phyloP scores from a whole-genome alignment of 306 rosid genomes.

The Notholithocarpus densiflorus region DNA sequence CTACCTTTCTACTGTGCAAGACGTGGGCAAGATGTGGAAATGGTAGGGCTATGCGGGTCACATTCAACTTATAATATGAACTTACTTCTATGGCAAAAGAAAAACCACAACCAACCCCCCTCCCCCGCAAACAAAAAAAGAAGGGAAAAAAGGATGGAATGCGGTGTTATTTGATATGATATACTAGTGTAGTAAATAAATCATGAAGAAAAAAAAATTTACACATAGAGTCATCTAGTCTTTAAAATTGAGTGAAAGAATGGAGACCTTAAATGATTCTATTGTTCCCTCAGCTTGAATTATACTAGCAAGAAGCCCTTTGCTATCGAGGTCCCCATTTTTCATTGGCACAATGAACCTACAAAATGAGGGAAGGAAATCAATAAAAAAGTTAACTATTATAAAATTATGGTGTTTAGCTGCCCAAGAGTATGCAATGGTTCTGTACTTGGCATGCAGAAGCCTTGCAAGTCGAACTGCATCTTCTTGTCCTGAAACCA shows the following conservation, averaged over 20 bases:
- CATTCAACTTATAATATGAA: neutral
- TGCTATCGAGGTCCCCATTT: slow-evolving; percentile 86
- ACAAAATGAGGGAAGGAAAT: slow-evolving; percentile 12
- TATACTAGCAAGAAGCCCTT: slow-evolving; percentile 74
- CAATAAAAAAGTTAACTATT: neutral
- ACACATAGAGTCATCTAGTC: neutral
- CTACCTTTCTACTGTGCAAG: neutral
- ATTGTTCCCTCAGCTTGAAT: slow-evolving; percentile 66
- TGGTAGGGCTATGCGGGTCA: neutral
- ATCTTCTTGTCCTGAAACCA: slow-evolving; percentile 96
- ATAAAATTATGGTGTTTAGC: neutral
- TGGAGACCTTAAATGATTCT: slow-evolving; percentile 77
- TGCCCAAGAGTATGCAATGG: neutral
- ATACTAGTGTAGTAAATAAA: no score
- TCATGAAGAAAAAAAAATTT: neutral
- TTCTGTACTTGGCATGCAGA: slow-evolving; percentile 65
- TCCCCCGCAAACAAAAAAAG: no score
- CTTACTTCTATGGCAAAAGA: no score
- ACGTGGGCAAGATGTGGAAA: neutral
- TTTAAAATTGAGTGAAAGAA: slow-evolving; percentile 14
- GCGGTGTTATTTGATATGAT: no score
- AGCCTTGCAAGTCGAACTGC: slow-evolving; percentile 86
- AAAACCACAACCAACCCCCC: no score
- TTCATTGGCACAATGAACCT: slow-evolving; percentile 84
- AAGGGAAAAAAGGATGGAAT: no score